Evolutionary conservation across 192 early-diverging fungal genomes (phyloP), one percentile per base, ranked within the genome.

Genomic region (Mortierella antarctica): DNA sequence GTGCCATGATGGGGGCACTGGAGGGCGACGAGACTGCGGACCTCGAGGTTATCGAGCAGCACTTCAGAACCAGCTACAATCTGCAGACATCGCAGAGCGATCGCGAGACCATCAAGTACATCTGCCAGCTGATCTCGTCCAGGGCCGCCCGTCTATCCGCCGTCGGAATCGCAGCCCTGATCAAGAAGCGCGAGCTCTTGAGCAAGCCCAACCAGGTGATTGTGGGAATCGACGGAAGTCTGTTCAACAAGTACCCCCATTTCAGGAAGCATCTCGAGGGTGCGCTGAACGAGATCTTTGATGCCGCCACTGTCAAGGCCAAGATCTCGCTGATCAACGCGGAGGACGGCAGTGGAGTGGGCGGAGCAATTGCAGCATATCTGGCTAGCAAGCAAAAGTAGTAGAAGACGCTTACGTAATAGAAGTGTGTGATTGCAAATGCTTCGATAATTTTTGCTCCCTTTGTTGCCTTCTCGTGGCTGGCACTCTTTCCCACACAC

Each of bases 131-230:
- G 70, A 90, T 98, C 51, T 95, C 93, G 10, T 91, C 87, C 40
- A 92, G 97, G 58, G 91, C 95, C 20, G 96, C 95, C 13, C 90
- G 95, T 63, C 86, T 98, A 13, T 88, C 93, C 15, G 93, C 93
- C 13, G 87, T 86, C 14, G 88, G 88, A 20, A 91, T 92, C 83
- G 92, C 92, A 12, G 93, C 93, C 42, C 75, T 95, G 51, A 84
- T 92, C 48, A 85, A 88, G 57, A 92, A 94, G 71, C 87, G 86
- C 42, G 83, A 87, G 80, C 50, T 86, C 67, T 84, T 61, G 55
- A 56, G 3, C 71, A 83, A 64, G 89, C 83, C 47, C 84, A 82
- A 65, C 87, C 87, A 80, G 60, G 47, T 72, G 39, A 71, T 80
- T 58, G 88, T 94, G 31, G 92, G 90, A 45, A 89, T 95, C 41